Evolutionary conservation across 805 yeast species (phyloP).

Genomic region (Wickerhamiella allomyrinae): DNA sequence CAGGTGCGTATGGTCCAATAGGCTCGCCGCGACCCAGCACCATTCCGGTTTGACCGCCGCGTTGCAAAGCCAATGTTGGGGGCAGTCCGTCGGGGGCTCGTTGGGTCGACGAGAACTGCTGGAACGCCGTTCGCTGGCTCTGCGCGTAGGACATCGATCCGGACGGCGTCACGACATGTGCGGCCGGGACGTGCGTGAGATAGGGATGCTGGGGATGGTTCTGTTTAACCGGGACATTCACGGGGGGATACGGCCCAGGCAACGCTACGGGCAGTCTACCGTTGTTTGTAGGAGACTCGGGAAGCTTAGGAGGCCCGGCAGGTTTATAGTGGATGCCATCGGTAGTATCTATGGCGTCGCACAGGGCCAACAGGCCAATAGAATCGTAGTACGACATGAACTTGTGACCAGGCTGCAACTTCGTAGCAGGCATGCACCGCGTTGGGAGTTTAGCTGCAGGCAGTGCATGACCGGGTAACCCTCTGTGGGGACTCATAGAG

Average conservation of each 20-base stretch:
- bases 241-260: conserved; percentile 10
- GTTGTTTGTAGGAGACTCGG: conserved; percentile 3
- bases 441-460: background rate
- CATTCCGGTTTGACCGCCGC: background rate
- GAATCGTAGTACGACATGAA: conserved; percentile 25
- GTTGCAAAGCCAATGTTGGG: background rate
- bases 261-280: conserved; percentile 3
- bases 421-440: background rate
- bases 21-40: conserved; percentile 1
- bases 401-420: background rate
- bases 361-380: conserved; percentile 27
- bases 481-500: too few relatives aligned
- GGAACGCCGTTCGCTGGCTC: conserved; percentile 15
- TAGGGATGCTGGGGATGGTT: conserved; percentile 13
- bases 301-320: conserved; percentile 7
- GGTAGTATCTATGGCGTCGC: conserved; percentile 28
- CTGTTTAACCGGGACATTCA: background rate
- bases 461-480: background rate
- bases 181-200: conserved; percentile 16
- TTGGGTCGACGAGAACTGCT: conserved; percentile 12
- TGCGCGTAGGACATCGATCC: conserved; percentile 13
- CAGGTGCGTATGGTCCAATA: background rate
- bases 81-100: background rate
- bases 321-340: conserved; percentile 23
- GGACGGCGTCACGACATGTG: conserved; percentile 14